phyloP scores from a whole-genome alignment of 192 early-diverging fungal species.

The Coemansia umbellata region DNA sequence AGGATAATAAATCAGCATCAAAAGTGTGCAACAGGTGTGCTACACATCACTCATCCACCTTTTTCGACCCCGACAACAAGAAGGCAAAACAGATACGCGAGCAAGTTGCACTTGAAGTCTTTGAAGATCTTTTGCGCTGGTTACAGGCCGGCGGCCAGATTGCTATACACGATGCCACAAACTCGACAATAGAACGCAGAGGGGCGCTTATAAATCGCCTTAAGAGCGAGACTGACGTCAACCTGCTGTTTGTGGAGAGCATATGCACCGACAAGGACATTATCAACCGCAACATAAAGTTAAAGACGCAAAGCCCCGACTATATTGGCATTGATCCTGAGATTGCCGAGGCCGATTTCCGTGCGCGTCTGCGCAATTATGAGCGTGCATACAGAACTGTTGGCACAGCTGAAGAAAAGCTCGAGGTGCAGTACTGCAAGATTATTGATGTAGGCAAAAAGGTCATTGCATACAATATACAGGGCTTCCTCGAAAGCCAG shows the following conservation, averaged over 20 bases:
- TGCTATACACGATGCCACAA: slow-evolving; percentile 94
- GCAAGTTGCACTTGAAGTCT: slow-evolving; percentile 81
- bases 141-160: slow-evolving; percentile 82
- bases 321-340: slow-evolving; percentile 81
- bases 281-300: slow-evolving; percentile 76
- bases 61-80: slow-evolving; percentile 90
- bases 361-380: slow-evolving; percentile 82
- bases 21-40: slow-evolving; percentile 22
- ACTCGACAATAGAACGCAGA: slow-evolving; percentile 83
- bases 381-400: slow-evolving; percentile 89
- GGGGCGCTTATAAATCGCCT: slow-evolving; percentile 60
- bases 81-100: slow-evolving; percentile 76
- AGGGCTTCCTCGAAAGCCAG: slow-evolving; percentile 89
- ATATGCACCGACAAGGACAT: slow-evolving; percentile 72
- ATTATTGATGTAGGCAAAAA: slow-evolving; percentile 96
- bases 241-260: slow-evolving; percentile 73
- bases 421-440: slow-evolving; percentile 87
- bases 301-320: slow-evolving; percentile 94
- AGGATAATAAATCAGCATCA: neutral
- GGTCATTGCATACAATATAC: slow-evolving; percentile 89
- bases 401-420: slow-evolving; percentile 75
- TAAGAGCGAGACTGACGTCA: slow-evolving; percentile 58
- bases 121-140: slow-evolving; percentile 91
- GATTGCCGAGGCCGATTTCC: slow-evolving; percentile 83
- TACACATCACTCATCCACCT: slow-evolving; percentile 72